phyloP scores from a whole-genome alignment of 352 stramenopile genomes.

The Phytophthora quininea region DNA sequence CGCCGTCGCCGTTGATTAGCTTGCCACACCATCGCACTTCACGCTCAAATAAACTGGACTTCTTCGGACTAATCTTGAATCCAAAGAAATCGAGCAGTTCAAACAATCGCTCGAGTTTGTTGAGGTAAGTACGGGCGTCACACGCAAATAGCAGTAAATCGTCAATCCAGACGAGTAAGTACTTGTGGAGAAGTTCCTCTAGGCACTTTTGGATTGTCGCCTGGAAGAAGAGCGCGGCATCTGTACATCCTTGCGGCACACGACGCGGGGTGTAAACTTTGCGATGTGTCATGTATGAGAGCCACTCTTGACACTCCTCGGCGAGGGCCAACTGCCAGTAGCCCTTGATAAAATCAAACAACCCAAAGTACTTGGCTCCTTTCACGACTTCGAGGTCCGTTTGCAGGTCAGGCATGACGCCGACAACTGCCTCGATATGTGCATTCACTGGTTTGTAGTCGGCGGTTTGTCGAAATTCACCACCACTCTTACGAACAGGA shows the following conservation, averaged over 20 bases:
- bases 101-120: slow-evolving; percentile 24
- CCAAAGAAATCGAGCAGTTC: slow-evolving; percentile 19
- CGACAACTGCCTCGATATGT: slow-evolving; percentile 22
- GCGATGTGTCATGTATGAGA: slow-evolving; percentile 29
- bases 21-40: slow-evolving; percentile 23
- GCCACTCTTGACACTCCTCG: slow-evolving; percentile 12
- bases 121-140: slow-evolving; percentile 21
- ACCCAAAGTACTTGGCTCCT: slow-evolving; percentile 1
- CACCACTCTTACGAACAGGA: slow-evolving; percentile 15
- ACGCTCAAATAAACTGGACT: slow-evolving; percentile 19
- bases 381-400: slow-evolving; percentile 5
- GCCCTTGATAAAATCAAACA: slow-evolving; percentile 30
- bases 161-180: slow-evolving; percentile 37
- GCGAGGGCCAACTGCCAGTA: slow-evolving; percentile 4
- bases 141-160: slow-evolving; percentile 29
- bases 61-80: slow-evolving; percentile 23
- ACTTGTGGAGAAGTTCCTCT: background rate
- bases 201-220: slow-evolving; percentile 1
- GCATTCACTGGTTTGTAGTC: slow-evolving; percentile 34
- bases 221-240: slow-evolving; percentile 6
- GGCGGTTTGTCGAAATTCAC: slow-evolving; percentile 27
- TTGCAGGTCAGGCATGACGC: slow-evolving; percentile 34
- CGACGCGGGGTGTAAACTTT: slow-evolving; percentile 5
- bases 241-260: slow-evolving; percentile 5
- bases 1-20: background rate